Evolutionary conservation across 2,329 filamentous ascomycete species (phyloP).

Genomic region (Aspergillus sclerotialis): DNA sequence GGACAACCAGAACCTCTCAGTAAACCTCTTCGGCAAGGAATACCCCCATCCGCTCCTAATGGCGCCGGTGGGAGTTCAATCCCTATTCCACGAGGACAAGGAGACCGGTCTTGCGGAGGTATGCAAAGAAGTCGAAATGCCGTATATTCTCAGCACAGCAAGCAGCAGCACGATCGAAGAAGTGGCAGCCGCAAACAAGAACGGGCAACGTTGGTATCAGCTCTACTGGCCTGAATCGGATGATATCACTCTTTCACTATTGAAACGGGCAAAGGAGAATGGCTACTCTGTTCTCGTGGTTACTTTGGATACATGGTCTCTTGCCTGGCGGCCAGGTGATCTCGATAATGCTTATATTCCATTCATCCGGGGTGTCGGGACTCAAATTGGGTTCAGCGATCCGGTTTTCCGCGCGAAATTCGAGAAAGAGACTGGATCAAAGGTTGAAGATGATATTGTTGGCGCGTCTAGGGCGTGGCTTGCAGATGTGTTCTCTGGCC

Average conservation of each 20-base stretch:
- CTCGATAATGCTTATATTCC: conserved; percentile 51
- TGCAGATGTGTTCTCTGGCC: conserved; percentile 45
- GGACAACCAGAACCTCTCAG: conserved; percentile 40
- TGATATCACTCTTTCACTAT: conserved; percentile 57
- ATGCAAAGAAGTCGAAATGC: conserved; percentile 54
- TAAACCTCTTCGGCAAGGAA: conserved; percentile 46
- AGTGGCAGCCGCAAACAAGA: conserved; percentile 52
- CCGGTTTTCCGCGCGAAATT: conserved; percentile 57
- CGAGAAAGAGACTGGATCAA: conserved; percentile 40
- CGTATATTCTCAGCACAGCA: conserved; percentile 63
- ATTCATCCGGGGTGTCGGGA: conserved; percentile 54
- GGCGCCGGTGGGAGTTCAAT: conserved; percentile 64
- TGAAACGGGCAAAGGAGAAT: conserved; percentile 53
- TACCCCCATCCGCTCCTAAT: conserved; percentile 51
- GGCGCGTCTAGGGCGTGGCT: conserved; percentile 50
- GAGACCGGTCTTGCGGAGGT: conserved; percentile 60
- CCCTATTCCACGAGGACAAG: conserved; percentile 58
- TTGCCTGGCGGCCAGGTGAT: conserved; percentile 62
- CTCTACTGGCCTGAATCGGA: conserved; percentile 67
- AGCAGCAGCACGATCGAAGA: conserved; percentile 59
- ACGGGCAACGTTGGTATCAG: conserved; percentile 62
- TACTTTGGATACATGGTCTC: conserved; percentile 63
- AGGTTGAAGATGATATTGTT: conserved; percentile 42
- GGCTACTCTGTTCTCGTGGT: conserved; percentile 63
- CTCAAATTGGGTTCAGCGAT: conserved; percentile 58